Conservation (phyloP, 208 protist species). For the Acanthamoeba healyi region DNA sequence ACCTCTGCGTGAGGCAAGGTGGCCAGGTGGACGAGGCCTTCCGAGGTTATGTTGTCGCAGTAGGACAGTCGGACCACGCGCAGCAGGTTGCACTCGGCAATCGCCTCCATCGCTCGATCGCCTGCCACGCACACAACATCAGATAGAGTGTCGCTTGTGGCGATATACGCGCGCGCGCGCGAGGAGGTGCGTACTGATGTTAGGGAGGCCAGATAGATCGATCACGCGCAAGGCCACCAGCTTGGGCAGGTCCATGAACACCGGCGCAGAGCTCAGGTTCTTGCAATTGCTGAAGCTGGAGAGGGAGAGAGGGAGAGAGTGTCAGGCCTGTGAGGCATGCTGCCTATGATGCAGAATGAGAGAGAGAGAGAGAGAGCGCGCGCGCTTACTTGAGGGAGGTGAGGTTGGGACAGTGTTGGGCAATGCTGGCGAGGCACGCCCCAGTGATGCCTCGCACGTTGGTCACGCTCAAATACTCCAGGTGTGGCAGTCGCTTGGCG, state of each 20-base stretch:
- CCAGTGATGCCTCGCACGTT: not conserved
- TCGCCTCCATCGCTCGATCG: not conserved
- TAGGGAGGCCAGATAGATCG: not conserved
- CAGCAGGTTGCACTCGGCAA: conserved; percentile 33
- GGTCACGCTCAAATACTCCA: not conserved
- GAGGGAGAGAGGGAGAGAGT: not conserved
- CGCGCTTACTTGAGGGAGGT: conserved; percentile 37
- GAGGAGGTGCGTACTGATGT: not conserved
- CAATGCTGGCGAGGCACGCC: not conserved
- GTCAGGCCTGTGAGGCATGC: no score
- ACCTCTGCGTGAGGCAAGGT: conserved; percentile 35
- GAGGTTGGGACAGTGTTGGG: conserved; percentile 29
- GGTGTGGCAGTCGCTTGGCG: conserved; percentile 16
- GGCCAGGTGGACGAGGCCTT: conserved; percentile 11
- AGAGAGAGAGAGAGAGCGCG: not conserved
- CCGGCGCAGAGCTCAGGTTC: conserved; percentile 3
- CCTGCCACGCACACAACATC: not conserved
- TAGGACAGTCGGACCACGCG: conserved; percentile 27
- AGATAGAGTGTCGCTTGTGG: not conserved
- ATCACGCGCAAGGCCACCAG: not conserved
- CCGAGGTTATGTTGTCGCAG: conserved; percentile 12
- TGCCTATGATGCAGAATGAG: not conserved
- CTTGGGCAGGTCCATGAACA: conserved; percentile 31
- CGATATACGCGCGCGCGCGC: no score
- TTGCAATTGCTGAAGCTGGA: conserved; percentile 17